A percentile compares a stretch with the other conserved stretches of the same genome.
phyloP scores from a whole-genome alignment of 306 rosid species.

The Cucumis hystrix region DNA sequence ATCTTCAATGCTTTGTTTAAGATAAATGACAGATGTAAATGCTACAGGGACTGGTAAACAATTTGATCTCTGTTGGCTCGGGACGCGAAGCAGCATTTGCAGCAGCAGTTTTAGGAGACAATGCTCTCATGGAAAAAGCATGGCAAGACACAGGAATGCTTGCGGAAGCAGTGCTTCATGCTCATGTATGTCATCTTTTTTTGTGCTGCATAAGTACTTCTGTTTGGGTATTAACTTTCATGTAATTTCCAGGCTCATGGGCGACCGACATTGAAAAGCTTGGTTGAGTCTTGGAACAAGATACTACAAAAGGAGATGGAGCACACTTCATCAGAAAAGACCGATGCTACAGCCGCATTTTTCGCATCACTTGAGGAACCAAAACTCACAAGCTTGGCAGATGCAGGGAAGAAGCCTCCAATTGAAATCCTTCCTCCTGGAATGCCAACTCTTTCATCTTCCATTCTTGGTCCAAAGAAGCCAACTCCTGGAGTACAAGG shows the following conservation, averaged over 20 bases:
- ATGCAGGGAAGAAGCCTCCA: conserved; percentile 86
- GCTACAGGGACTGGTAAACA: conserved; percentile 76
- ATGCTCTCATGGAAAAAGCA: conserved; percentile 94
- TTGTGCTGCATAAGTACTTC: conserved; percentile 8
- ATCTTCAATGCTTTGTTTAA: background rate
- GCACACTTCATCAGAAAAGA: conserved; percentile 50
- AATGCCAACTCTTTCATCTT: conserved; percentile 57
- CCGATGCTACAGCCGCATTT: conserved; percentile 87
- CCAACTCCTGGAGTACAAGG: conserved; percentile 43
- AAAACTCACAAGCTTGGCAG: conserved; percentile 86
- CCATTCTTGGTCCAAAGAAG: conserved; percentile 64
- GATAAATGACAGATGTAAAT: background rate
- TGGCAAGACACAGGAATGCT: conserved; percentile 99
- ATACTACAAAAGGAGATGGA: conserved; percentile 80
- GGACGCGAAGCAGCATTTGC: conserved; percentile 99
- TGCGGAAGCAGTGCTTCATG: conserved; percentile 98
- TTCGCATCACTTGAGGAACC: conserved; percentile 90
- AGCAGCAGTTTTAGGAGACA: conserved; percentile 93
- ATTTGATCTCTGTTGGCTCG: conserved; percentile 66
- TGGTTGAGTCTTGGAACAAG: conserved; percentile 92
- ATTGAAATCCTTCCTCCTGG: conserved; percentile 97
- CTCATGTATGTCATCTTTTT: conserved; percentile 45
- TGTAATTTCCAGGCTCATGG: conserved; percentile 73
- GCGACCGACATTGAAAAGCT: conserved; percentile 82
- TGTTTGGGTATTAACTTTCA: background rate